Evolutionary conservation across 2,329 filamentous ascomycete species (phyloP).

Genomic region (Paraconiothyrium sp.): DNA sequence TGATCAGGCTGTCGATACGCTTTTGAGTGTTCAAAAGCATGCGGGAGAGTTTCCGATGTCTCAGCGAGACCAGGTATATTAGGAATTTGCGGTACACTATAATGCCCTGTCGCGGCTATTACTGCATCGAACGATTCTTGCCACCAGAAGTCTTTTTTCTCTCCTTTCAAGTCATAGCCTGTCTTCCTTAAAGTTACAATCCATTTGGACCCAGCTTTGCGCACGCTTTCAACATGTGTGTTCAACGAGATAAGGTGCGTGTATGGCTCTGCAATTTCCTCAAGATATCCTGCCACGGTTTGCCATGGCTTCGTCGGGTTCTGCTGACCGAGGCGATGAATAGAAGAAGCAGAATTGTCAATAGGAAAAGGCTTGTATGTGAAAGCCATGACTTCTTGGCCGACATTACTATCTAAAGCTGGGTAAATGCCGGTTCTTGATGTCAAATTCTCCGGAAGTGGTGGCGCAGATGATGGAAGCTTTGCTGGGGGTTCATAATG

Average conservation of each 20-base stretch:
- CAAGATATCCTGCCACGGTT: conserved; percentile 19
- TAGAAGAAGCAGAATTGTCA: conserved; percentile 20
- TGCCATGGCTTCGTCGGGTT: conserved; percentile 21
- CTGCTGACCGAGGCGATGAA: conserved; percentile 15
- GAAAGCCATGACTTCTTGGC: conserved; percentile 18
- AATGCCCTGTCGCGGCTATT: conserved; percentile 79
- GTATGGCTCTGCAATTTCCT: conserved; percentile 29
- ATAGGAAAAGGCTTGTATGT: conserved; percentile 20
- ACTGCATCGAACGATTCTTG: conserved; percentile 69
- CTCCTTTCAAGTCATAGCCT: conserved; percentile 11
- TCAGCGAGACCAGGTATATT: conserved; percentile 66
- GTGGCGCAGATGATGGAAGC: conserved; percentile 13
- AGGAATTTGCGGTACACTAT: conserved; percentile 74
- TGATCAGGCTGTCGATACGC: conserved; percentile 19
- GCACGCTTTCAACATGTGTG: conserved; percentile 43
- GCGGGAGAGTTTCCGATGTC: conserved; percentile 69
- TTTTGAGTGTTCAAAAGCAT: conserved; percentile 66
- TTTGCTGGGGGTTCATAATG: conserved; percentile 11
- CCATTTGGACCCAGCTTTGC: conserved; percentile 36
- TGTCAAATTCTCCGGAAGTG: conserved; percentile 17
- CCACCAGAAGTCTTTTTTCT: conserved; percentile 48
- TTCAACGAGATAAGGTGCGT: conserved; percentile 49
- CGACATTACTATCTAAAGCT: conserved; percentile 23
- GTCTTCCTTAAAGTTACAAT: conserved; percentile 36
- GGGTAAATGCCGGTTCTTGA: conserved; percentile 19